A percentile compares a stretch with the other conserved stretches of the same genome.
Evolutionary conservation across 1,284 basidiomycete species (phyloP).

Genomic region (Coniophora puteana): DNA sequence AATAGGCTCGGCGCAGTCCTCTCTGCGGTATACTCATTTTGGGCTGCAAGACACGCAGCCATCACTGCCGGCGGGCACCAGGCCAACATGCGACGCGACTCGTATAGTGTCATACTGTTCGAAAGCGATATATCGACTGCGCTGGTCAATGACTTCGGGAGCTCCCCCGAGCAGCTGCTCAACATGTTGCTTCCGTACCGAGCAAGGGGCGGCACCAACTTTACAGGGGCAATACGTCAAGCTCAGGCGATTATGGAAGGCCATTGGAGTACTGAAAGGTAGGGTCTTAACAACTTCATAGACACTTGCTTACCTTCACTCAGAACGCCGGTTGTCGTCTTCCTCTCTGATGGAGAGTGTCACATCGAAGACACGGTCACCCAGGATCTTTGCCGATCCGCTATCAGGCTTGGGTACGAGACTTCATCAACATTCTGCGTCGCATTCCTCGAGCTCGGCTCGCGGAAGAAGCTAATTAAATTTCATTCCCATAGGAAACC

Average conservation of each 20-base stretch:
- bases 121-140: slow-evolving; percentile 25
- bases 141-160: slow-evolving; percentile 42
- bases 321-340: slow-evolving; percentile 55
- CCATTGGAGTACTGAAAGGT: slow-evolving; percentile 50
- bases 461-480: too few relatives aligned
- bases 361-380: slow-evolving; percentile 31
- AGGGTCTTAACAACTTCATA: slow-evolving; percentile 1
- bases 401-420: slow-evolving; percentile 46
- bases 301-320: background rate
- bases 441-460: background rate
- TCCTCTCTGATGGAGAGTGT: slow-evolving; percentile 56
- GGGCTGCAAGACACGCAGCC: slow-evolving; percentile 42
- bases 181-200: slow-evolving; percentile 31
- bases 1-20: slow-evolving; percentile 58
- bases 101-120: slow-evolving; percentile 55
- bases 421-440: too few relatives aligned
- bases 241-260: slow-evolving; percentile 37
- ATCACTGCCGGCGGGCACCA: slow-evolving; percentile 17
- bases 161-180: slow-evolving; percentile 43
- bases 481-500: slow-evolving; percentile 50
- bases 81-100: slow-evolving; percentile 42
- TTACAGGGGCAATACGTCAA: slow-evolving; percentile 35
- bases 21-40: slow-evolving; percentile 48
- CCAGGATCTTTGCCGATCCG: slow-evolving; percentile 36
- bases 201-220: slow-evolving; percentile 43